Evolutionary conservation across 2,329 filamentous ascomycete species (phyloP).

Genomic region (Pseudocercospora eumusae): DNA sequence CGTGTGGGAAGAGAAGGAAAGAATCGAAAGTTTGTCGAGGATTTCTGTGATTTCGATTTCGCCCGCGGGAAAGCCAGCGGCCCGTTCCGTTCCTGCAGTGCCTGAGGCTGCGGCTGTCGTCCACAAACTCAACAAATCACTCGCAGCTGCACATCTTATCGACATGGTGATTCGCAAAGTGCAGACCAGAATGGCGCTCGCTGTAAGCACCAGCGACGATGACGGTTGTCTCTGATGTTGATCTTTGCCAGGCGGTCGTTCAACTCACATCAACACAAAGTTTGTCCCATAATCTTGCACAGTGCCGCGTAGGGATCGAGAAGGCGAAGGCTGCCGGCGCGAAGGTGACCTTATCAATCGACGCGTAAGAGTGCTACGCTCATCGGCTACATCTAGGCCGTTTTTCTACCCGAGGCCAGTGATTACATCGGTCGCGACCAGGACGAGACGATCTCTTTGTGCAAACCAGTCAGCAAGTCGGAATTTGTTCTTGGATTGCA

Average conservation of each 20-base stretch:
- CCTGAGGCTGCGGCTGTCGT: neutral
- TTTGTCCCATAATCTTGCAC: slow-evolving; percentile 74
- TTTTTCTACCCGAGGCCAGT: slow-evolving; percentile 89
- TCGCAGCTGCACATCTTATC: neutral
- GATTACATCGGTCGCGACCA: slow-evolving; percentile 79
- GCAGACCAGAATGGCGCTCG: slow-evolving; percentile 31
- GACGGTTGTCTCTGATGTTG: too few species aligned
- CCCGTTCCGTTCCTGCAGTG: neutral
- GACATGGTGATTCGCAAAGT: slow-evolving; percentile 10
- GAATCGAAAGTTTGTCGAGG: neutral
- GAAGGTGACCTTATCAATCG: slow-evolving; percentile 56
- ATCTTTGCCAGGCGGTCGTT: slow-evolving; percentile 70
- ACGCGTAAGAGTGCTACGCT: neutral
- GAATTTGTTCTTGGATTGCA: slow-evolving; percentile 77
- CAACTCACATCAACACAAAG: slow-evolving; percentile 85
- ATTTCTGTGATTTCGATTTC: neutral
- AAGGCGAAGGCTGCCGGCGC: slow-evolving; percentile 76
- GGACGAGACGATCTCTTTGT: slow-evolving; percentile 69
- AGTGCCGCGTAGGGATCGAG: slow-evolving; percentile 70
- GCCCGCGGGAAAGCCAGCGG: slow-evolving; percentile 2
- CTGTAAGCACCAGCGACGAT: too few species aligned
- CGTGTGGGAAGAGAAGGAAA: neutral
- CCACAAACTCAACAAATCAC: neutral
- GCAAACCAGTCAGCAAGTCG: slow-evolving; percentile 63
- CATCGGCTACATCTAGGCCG: slow-evolving; percentile 53